phyloP scores from a whole-genome alignment of 2,329 filamentous ascomycete genomes.

The Microthyrium microscopicum region DNA sequence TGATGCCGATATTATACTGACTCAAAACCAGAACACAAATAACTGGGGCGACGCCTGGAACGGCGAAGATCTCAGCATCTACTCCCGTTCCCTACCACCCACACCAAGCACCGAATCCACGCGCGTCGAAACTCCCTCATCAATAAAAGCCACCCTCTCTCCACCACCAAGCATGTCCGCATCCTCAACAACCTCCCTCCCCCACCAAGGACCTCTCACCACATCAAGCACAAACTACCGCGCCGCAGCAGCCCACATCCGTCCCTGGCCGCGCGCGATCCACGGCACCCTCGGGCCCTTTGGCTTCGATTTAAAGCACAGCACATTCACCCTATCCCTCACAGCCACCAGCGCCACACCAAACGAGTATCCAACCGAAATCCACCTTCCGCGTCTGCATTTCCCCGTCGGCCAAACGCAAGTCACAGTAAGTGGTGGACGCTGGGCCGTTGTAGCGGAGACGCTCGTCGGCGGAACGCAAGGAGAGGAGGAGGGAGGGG shows the following conservation, averaged over 20 bases:
- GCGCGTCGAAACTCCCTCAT: slow-evolving; percentile 44
- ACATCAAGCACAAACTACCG: slow-evolving; percentile 34
- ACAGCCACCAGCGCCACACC: slow-evolving; percentile 41
- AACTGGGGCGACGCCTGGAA: slow-evolving; percentile 91
- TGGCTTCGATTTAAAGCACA: slow-evolving; percentile 68
- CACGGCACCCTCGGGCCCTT: slow-evolving; percentile 55
- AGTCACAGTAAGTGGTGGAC: slow-evolving; percentile 67
- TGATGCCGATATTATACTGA: slow-evolving; percentile 10
- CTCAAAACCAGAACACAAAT: slow-evolving; percentile 53
- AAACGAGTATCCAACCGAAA: slow-evolving; percentile 55
- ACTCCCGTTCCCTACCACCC: slow-evolving; percentile 63
- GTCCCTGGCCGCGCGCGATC: slow-evolving; percentile 63
- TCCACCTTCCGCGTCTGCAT: slow-evolving; percentile 84
- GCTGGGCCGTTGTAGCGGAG: slow-evolving; percentile 69
- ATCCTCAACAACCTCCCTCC: neutral
- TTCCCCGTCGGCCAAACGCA: slow-evolving; percentile 51
- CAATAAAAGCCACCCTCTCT: slow-evolving; percentile 55
- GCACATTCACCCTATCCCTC: slow-evolving; percentile 59
- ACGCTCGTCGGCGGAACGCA: neutral
- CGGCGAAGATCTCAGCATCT: slow-evolving; percentile 87
- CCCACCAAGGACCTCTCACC: neutral
- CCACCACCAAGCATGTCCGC: slow-evolving; percentile 31
- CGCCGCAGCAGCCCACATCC: slow-evolving; percentile 82
- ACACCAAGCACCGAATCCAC: slow-evolving; percentile 36
- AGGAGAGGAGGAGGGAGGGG: slow-evolving; percentile 24